Base-by-base conservation (phyloP, 345 rosid genomes). In the Rhizophora mangle region DNA sequence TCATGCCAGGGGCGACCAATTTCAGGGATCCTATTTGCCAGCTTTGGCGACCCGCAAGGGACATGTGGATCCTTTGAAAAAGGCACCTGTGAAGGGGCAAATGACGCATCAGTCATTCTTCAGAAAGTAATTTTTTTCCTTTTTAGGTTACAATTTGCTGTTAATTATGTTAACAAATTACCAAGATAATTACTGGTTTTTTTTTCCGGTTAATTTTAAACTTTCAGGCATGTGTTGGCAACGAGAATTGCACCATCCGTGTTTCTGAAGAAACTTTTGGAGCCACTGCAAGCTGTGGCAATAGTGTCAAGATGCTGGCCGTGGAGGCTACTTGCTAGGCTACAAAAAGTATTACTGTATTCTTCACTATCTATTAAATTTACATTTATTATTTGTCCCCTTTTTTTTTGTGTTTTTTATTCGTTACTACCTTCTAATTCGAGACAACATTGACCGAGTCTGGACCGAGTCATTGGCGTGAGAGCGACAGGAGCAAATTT, bases 1-100 rank as follows among this genome's bases (percentile, higher is more conserved):
- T 36, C 63, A 8, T 68, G 71, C 63, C 30, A 56, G 18, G 11
- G 54, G 4, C 24, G 63, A 32, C 47, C 29, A 11, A 62, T 74
- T n/a, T 62, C 55, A 2, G 63, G 21, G 19, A 31, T 68, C 9
- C 39, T n/a, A 24, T 73, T 34, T 26, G 76, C 67, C 1, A 60
- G 71, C 22, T 73, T 65, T 18, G 76, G 76, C 26, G 60, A 59
- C 8, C 71, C 76, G 2, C 58, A 67, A 27, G 76, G 71, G 0
- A 11, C 39, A 13, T 73, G 76, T 8, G 49, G 60, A 10, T 36
- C 21, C 5, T 67, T 59, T 54, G 9, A n/a, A 27, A 22, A 26
- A 10, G 67, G 62, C 3, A 20, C 37, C 34, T 10, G 66, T 37
- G 52, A 37, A 39, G 64, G 31, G 57, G 64, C 73, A 49, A 29